phyloP scores from a whole-genome alignment of 2,329 filamentous ascomycete genomes.

The Cladorrhinum sp. region DNA sequence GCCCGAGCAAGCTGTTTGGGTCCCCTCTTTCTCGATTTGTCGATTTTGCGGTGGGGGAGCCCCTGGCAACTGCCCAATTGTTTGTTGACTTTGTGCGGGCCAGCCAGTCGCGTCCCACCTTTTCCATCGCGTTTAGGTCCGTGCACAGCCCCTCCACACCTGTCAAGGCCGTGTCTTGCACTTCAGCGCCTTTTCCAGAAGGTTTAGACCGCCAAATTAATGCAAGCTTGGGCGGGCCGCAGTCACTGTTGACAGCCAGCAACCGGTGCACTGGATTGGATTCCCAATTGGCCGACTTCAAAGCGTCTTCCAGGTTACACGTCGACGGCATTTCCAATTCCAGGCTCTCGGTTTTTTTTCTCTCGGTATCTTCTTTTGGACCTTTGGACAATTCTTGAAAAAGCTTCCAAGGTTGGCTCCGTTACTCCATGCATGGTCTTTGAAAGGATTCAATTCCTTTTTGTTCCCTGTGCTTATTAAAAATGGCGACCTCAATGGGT shows the following conservation, averaged over 20 bases:
- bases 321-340: not conserved
- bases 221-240: not conserved
- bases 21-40: slow-evolving; percentile 11
- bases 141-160: slow-evolving; percentile 18
- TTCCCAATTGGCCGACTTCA: not conserved
- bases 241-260: not conserved
- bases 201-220: not conserved
- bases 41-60: slow-evolving; percentile 19
- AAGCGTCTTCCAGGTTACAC: no score
- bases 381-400: not conserved
- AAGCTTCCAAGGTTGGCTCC: not conserved
- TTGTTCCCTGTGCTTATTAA: slow-evolving; percentile 3
- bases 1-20: slow-evolving; percentile 3
- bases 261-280: not conserved
- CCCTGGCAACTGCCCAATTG: slow-evolving; percentile 34
- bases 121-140: slow-evolving; percentile 19
- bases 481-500: slow-evolving; percentile 23
- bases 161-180: not conserved
- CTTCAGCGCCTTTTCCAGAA: not conserved
- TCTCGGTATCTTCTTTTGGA: not conserved
- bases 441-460: not conserved
- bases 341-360: not conserved
- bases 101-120: slow-evolving; percentile 14
- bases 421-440: not conserved
- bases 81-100: slow-evolving; percentile 34